phyloP scores from a whole-genome alignment of 306 rosid genomes.

The Alnus glutinosa region DNA sequence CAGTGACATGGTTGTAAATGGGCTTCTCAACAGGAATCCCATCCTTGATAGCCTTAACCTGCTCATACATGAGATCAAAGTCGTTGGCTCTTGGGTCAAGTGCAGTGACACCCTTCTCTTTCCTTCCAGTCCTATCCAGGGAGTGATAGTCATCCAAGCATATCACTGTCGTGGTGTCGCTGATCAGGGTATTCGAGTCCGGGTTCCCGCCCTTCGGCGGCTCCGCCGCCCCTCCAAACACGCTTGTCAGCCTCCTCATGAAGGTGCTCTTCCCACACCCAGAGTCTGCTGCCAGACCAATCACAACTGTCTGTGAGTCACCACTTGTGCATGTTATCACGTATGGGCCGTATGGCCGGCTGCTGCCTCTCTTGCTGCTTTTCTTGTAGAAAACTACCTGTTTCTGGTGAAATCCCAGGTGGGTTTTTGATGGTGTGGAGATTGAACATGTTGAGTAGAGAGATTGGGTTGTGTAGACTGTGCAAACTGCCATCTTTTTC shows the following conservation, averaged over 20 bases:
- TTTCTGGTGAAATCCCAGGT: slow-evolving; percentile 60
- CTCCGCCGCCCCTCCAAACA: slow-evolving; percentile 92
- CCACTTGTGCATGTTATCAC: slow-evolving; percentile 66
- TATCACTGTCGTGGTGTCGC: slow-evolving; percentile 95
- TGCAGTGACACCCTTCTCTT: slow-evolving; percentile 92
- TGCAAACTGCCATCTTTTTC: slow-evolving; percentile 69
- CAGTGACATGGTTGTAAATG: slow-evolving; percentile 90
- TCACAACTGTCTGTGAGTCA: slow-evolving; percentile 77
- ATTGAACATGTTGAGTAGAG: slow-evolving; percentile 66
- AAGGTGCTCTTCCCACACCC: slow-evolving; percentile 98
- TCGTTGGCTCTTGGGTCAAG: slow-evolving; percentile 93
- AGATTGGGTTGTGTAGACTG: slow-evolving; percentile 82
- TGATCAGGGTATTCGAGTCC: slow-evolving; percentile 91
- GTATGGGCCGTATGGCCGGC: slow-evolving; percentile 14
- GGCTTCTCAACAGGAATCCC: slow-evolving; percentile 82
- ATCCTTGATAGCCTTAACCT: slow-evolving; percentile 81
- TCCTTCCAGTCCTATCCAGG: slow-evolving; percentile 89
- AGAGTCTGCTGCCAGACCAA: slow-evolving; percentile 96
- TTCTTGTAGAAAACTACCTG: slow-evolving; percentile 70
- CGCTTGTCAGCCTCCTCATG: slow-evolving; percentile 97
- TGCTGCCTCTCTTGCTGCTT: slow-evolving; percentile 28
- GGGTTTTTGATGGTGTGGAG: slow-evolving; percentile 63
- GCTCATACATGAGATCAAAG: slow-evolving; percentile 96
- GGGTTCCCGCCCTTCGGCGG: slow-evolving; percentile 98
- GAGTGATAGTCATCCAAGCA: slow-evolving; percentile 98